phyloP scores from a whole-genome alignment of 768 basidiomycete genomes.

The Tylopilus plumbeoviolaceoides region DNA sequence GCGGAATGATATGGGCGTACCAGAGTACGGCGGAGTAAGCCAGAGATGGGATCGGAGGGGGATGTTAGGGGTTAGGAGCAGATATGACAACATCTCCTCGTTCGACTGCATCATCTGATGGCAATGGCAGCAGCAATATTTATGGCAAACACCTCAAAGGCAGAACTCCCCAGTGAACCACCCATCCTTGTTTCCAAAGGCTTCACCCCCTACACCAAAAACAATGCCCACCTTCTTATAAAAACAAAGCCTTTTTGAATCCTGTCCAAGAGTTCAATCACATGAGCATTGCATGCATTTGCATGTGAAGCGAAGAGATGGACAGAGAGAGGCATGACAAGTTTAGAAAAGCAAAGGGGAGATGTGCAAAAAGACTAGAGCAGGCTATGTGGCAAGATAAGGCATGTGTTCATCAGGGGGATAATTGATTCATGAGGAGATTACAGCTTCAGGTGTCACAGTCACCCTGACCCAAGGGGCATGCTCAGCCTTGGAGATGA shows the following conservation, averaged over 20 bases:
- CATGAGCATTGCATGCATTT: slow-evolving; percentile 84
- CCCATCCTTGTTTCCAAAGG: slow-evolving; percentile 59
- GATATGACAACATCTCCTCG: too few relatives aligned
- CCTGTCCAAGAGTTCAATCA: slow-evolving; percentile 99
- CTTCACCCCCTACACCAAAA: slow-evolving; percentile 76
- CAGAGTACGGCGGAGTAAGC: too few relatives aligned
- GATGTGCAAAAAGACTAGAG: slow-evolving; percentile 35
- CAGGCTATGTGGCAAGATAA: slow-evolving; percentile 41
- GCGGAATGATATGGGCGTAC: too few relatives aligned
- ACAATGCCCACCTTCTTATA: slow-evolving; percentile 61
- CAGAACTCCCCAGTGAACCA: slow-evolving; percentile 1
- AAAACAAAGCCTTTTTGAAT: slow-evolving; percentile 89
- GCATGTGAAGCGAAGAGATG: slow-evolving; percentile 77
- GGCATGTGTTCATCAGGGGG: not conserved
- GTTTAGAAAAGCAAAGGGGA: slow-evolving; percentile 53
- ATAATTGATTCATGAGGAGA: not conserved
- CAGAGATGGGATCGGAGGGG: too few relatives aligned
- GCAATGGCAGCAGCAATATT: slow-evolving; percentile 8
- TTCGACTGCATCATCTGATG: not conserved
- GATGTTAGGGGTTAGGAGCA: too few relatives aligned
- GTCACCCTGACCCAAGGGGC: too few relatives aligned
- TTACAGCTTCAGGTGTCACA: slow-evolving; percentile 4
- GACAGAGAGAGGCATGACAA: slow-evolving; percentile 58
- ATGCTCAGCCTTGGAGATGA: too few relatives aligned
- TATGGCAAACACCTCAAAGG: slow-evolving; percentile 1